Base-by-base conservation (phyloP, 2,329 filamentous ascomycete species). In the Ophiostoma sp. region DNA sequence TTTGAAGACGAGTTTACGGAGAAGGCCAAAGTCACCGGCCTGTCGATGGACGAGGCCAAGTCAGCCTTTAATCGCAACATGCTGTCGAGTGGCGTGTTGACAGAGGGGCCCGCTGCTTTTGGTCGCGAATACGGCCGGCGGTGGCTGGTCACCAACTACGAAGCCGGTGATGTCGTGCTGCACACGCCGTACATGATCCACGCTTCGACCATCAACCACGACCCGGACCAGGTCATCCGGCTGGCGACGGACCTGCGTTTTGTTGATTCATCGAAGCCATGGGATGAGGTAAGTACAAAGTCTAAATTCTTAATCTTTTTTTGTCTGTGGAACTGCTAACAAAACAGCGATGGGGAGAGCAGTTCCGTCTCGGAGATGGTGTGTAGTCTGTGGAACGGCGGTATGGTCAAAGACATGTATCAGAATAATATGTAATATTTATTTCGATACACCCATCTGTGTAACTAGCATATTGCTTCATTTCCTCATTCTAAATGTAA, bases 31-130 rank as follows among this genome's bases (percentile, higher is more conserved):
- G 81, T 82, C 61, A 81, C 81, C 8, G 87, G 86, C 0, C 75
- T 90, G 72, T 84, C 80, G 0, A 86, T 88, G 0, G 85, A 87
- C 73, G 85, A 90, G 77, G 82, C 83, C 1, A 83, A 80, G 57
- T 80, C 80, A 39, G 87, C 84, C 1, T 90, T 88, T 78, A 90
- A 90, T 75, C 81, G 83, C 25, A 89, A 90, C 75, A 90, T 90
- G 88, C 86, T 89, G 81, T 80, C 82, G 0, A 86, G 83, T 0
- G 88, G 87, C 0, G 78, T 89, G 48, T 81, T 90, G 1, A 84
- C 84, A 11, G 84, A 89, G 39, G 84, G 82, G 0, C 85, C 87
- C 0, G 81, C 81, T 0, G 78, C 76, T 42, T 83, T 83, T 75
- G 79, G 76, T 5, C 73, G 78, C 33, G 72, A 75, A 31, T 75